Evolutionary conservation across 2,329 filamentous ascomycete genomes (phyloP), one percentile per base, ranked within the genome.

Genomic region (Exserohilum rostratum): DNA sequence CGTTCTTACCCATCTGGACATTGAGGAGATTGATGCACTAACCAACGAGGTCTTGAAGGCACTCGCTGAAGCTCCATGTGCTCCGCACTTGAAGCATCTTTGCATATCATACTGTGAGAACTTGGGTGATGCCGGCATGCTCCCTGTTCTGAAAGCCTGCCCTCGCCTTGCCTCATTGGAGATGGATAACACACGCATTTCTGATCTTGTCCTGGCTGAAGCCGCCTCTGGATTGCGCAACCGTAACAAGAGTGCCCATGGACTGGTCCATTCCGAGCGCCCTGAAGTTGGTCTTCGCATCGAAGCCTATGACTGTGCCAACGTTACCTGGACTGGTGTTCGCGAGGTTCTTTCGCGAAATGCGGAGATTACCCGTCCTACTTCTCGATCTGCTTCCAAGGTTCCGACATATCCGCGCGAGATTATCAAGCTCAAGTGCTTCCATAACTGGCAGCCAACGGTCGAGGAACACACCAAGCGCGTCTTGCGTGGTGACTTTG

Each of bases 391-490:
- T 1, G 57, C 62, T 5, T 66, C 60, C 27, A 64, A 64, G 25
- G 64, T 66, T 0, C 69, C 81, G 9, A 83, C 83, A 0, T 93
- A 88, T 65, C 90, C 91, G 0, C 85, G 86, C 1, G 88, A 96
- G 70, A 85, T 96, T 53, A 91, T 98, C 55, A 82, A 87, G 5
- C 82, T 98, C 38, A 97, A 96, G 75, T 96, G 92, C 76, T 98
- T 93, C 79, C 96, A 96, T 73, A 91, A 90, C 37, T 97, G 91
- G 85, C 93, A 98, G 77, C 90, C 91, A 78, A 97, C 92, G 0
- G 92, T 97, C 4, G 90, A 97, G 63, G 92, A 97, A 73, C 93
- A 98, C 75, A 92, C 87, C 48, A 93, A 93, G 77, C 86, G 93
- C 3, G 90, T 97, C 0, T 75, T 96, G 46, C 82, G 85, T 4